Evolutionary conservation across 306 rosid genomes (phyloP).

Genomic region (Quercus cerris): DNA sequence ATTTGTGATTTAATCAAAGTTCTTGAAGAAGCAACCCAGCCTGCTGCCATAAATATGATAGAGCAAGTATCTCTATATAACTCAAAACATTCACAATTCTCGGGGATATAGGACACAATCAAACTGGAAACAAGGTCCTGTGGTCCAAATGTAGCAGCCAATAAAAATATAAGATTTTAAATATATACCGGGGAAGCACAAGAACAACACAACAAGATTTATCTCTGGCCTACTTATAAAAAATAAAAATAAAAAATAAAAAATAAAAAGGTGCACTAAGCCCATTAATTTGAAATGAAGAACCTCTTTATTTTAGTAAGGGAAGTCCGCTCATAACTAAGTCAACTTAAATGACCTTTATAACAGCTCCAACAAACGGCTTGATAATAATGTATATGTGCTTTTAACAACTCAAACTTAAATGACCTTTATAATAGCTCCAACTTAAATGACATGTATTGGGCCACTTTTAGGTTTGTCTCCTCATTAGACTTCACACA

Average conservation of each 20-base stretch:
- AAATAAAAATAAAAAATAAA: background rate
- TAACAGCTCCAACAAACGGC: background rate
- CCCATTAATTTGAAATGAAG: background rate
- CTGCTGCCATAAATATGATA: too few species aligned
- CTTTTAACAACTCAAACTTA: too few species aligned
- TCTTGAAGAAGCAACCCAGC: too few species aligned
- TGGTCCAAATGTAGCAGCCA: slow-evolving; percentile 46
- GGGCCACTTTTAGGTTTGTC: too few species aligned
- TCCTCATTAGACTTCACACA: too few species aligned
- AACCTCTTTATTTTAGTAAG: background rate
- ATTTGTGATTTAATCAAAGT: too few species aligned
- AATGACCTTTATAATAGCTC: too few species aligned
- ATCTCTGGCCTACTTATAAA: slow-evolving; percentile 1
- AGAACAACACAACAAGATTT: slow-evolving; percentile 24
- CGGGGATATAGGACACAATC: too few species aligned
- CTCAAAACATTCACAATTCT: too few species aligned
- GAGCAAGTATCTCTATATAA: too few species aligned
- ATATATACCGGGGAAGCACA: slow-evolving; percentile 31
- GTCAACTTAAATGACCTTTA: background rate
- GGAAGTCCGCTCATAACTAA: background rate
- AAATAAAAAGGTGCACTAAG: background rate
- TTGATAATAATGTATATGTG: background rate
- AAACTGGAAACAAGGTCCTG: background rate
- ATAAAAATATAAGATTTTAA: slow-evolving; percentile 23
- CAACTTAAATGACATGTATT: too few species aligned